A percentile compares a stretch with the other conserved stretches of the same genome.
These are phyloP conservation scores for Apiotrichum siamense DNA, from an alignment of 1,284 basidiomycete genomes.

Conservation along the genomic window DNA sequence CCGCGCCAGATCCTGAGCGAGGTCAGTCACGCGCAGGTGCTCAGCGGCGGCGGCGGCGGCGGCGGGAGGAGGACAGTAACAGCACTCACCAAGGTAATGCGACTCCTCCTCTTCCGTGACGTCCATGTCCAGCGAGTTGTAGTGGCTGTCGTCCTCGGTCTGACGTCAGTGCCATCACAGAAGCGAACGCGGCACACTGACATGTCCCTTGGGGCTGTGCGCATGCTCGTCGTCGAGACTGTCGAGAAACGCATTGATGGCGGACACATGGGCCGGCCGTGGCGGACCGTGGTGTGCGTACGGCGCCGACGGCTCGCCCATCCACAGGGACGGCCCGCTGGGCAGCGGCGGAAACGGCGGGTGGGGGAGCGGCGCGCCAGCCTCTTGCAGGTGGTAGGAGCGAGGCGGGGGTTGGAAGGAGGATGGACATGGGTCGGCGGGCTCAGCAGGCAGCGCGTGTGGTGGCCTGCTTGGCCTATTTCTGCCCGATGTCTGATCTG, in stretches of 20 bases:
- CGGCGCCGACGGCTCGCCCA: slow-evolving; percentile 4
- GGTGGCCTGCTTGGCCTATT: too few relatives aligned
- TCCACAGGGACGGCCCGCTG: slow-evolving; percentile 3
- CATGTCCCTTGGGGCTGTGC: neutral
- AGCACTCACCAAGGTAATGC: slow-evolving; percentile 19
- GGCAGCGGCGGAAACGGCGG: neutral
- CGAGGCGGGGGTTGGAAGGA: too few relatives aligned
- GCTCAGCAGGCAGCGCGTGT: too few relatives aligned
- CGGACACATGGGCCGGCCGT: too few relatives aligned
- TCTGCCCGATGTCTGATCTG: too few relatives aligned
- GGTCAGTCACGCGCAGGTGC: neutral
- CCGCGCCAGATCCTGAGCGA: slow-evolving; percentile 15
- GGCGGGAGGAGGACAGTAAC: too few relatives aligned
- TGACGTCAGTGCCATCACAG: neutral
- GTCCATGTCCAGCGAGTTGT: slow-evolving; percentile 19
- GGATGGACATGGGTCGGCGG: too few relatives aligned
- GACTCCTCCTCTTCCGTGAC: slow-evolving; percentile 20
- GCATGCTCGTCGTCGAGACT: slow-evolving; percentile 8
- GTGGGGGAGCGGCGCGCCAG: too few relatives aligned
- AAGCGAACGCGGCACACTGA: neutral
- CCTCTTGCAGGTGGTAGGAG: too few relatives aligned
- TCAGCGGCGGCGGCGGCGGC: too few relatives aligned
- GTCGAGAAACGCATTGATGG: slow-evolving; percentile 11
- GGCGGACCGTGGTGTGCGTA: too few relatives aligned
- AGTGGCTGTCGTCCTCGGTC: slow-evolving; percentile 4